phyloP scores from a whole-genome alignment of 495 filamentous ascomycete genomes.

The Lasiosphaeria hispida region DNA sequence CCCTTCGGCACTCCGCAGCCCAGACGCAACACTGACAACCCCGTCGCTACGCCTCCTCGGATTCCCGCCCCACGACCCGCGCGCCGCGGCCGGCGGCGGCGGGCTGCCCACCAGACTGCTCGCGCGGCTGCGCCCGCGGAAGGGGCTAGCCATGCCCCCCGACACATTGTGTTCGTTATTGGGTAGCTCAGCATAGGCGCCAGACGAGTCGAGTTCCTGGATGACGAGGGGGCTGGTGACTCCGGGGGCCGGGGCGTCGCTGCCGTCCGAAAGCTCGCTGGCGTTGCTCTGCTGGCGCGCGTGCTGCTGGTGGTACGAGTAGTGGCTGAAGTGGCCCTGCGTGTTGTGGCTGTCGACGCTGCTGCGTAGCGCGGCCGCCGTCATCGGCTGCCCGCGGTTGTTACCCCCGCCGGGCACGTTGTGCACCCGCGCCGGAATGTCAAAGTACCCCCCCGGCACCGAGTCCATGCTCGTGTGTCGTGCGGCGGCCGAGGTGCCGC shows the following conservation, averaged over 20 bases:
- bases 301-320: slow-evolving; percentile 26
- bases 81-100: slow-evolving; percentile 8
- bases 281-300: slow-evolving; percentile 36
- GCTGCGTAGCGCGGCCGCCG: slow-evolving; percentile 19
- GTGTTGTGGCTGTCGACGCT: slow-evolving; percentile 33
- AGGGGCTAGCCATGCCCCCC: slow-evolving; percentile 12
- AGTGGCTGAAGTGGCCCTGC: slow-evolving; percentile 11
- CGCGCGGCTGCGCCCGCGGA: slow-evolving; percentile 14
- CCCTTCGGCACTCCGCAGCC: neutral
- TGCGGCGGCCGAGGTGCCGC: slow-evolving; percentile 3
- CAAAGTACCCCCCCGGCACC: slow-evolving; percentile 27
- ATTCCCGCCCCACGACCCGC: slow-evolving; percentile 13
- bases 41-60: slow-evolving; percentile 21
- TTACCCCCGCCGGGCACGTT: slow-evolving; percentile 23
- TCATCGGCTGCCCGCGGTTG: slow-evolving; percentile 22
- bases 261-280: slow-evolving; percentile 41
- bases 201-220: slow-evolving; percentile 30
- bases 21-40: neutral
- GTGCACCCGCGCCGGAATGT: slow-evolving; percentile 15
- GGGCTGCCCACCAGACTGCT: slow-evolving; percentile 7
- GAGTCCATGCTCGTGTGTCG: slow-evolving; percentile 36
- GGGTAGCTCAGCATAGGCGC: slow-evolving; percentile 22
- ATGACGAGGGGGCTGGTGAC: slow-evolving; percentile 13
- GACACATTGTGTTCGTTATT: slow-evolving; percentile 3
- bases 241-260: slow-evolving; percentile 25